These are phyloP conservation scores for Paramecium biaurelia DNA, from an alignment of 73 alveolate genomes.

Conservation along the genomic window DNA sequence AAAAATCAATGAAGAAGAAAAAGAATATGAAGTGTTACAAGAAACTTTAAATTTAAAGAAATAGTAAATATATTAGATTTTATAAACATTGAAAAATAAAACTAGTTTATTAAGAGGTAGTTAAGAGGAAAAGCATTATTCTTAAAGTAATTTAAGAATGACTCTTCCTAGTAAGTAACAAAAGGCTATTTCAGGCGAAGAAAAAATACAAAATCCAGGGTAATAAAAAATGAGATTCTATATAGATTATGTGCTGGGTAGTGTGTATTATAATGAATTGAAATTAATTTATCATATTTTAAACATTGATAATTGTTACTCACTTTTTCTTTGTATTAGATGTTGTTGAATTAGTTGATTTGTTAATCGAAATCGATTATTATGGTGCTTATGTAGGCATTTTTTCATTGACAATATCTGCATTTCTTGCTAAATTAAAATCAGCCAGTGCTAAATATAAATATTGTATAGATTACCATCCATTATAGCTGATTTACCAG, in stretches of 20 bases:
- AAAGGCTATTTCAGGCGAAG: not conserved
- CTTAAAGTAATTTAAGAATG: conserved; percentile 10
- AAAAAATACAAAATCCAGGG: not conserved
- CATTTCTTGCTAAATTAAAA: not conserved
- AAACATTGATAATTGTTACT: not conserved
- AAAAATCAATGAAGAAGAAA: not conserved
- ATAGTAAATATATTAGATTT: not conserved
- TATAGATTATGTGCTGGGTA: conserved; percentile 9
- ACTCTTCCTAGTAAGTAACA: not conserved
- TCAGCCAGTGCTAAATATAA: not conserved
- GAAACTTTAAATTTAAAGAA: not conserved
- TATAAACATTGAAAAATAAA: not conserved
- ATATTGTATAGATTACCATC: conserved; percentile 12
- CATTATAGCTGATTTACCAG: conserved; percentile 68
- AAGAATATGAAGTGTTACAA: not conserved
- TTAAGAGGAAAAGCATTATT: not conserved
- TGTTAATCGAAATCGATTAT: not conserved
- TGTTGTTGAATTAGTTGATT: not conserved
- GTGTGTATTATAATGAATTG: not conserved
- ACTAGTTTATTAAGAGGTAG: not conserved
- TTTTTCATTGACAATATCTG: conserved; percentile 26
- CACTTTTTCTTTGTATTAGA: not conserved
- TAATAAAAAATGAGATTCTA: not conserved
- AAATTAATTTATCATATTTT: not conserved
- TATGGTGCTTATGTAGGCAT: conserved; percentile 18